Percentiles rank a stretch among this genome's conserved stretches.
Conservation (phyloP, 441 rosid genomes). For the Kokia cookei region DNA sequence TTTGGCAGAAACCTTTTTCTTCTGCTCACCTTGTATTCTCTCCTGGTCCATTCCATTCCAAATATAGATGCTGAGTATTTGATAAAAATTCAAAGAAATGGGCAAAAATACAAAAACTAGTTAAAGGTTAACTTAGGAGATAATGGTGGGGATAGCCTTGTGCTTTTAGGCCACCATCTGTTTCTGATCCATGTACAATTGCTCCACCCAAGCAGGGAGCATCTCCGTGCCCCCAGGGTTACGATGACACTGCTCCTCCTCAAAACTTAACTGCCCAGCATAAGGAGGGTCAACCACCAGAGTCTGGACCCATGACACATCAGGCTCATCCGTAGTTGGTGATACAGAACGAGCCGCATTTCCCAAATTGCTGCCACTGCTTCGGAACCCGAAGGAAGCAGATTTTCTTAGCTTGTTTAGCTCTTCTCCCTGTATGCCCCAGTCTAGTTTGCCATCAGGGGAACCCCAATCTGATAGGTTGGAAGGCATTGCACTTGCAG, state of each 20-base stretch:
- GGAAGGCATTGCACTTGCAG: constrained; percentile 26
- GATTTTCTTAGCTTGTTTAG: constrained; percentile 68
- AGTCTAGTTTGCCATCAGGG: constrained; percentile 78
- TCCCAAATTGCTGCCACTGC: constrained; percentile 23
- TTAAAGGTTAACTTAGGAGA: constrained; percentile 35
- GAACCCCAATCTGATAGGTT: constrained; percentile 71
- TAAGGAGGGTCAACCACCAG: constrained; percentile 59
- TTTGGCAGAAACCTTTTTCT: constrained; percentile 22
- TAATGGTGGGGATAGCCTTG: constrained; percentile 7
- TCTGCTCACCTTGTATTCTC: constrained; percentile 21
- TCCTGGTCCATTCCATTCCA: constrained; percentile 14
- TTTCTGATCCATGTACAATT: constrained; percentile 75
- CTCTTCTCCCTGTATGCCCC: constrained; percentile 84
- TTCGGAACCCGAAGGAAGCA: constrained; percentile 58
- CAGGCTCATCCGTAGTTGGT: constrained; percentile 49
- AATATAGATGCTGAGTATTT: constrained; percentile 18
- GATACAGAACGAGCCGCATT: constrained; percentile 13
- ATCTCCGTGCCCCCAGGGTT: constrained; percentile 27
- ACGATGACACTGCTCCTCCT: constrained; percentile 30
- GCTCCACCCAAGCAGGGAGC: constrained; percentile 74
- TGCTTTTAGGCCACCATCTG: constrained; percentile 58
- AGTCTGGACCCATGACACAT: constrained; percentile 83
- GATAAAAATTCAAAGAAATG: constrained; percentile 28
- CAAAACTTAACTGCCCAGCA: constrained; percentile 21
- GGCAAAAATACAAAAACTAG: constrained; percentile 22